Base-by-base conservation (phyloP, 75 land plant genomes). In the Selaginella tamariscina region DNA sequence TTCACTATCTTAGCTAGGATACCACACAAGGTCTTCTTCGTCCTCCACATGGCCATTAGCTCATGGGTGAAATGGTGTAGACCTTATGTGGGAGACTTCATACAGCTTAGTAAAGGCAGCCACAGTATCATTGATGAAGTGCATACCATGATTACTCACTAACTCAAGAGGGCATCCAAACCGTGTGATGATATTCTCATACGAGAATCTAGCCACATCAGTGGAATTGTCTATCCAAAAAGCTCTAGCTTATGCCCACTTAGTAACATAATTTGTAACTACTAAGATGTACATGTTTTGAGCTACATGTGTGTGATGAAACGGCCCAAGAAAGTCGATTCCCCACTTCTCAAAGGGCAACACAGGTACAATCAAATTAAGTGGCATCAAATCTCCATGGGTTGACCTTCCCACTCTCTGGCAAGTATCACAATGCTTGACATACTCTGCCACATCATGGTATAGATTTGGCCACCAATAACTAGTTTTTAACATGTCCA, bases 301-400 rank as follows among this genome's bases (percentile, higher is more conserved):
- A 8, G 62, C 21, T n/a, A 8, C 8, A 8, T 9, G 27, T 8
- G 62, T 21, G 5, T 8, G 62, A 59, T 5, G 21, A 23, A 59
- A 21, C 26, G 62, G 62, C 8, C 62, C 62, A n/a, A 5, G 8
- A 59, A 59, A 59, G 21, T 59, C 62, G 8, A 59, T 59, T 21
- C 62, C 62, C 62, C 62, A 59, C 21, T 59, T 59, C 21, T 59
- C 62, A 59, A 59, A 59, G 18, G 62, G 62, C 23, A 21, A 2
- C 62, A 59, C 23, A 8, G 62, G 62, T n/a, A 59, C 8, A 5
- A 59, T 5, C 21, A 23, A 23, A 23, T 21, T 5, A 59, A 59
- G 62, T 8, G 62, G 62, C 62, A 8, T 5, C n/a, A 9, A 59
- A 23, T 59, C 23, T 8, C n/a, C 26, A 9, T 26, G n/a, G 8